Conservation (phyloP, 2,329 filamentous ascomycete species). For the Sporothrix euskadiensis region DNA sequence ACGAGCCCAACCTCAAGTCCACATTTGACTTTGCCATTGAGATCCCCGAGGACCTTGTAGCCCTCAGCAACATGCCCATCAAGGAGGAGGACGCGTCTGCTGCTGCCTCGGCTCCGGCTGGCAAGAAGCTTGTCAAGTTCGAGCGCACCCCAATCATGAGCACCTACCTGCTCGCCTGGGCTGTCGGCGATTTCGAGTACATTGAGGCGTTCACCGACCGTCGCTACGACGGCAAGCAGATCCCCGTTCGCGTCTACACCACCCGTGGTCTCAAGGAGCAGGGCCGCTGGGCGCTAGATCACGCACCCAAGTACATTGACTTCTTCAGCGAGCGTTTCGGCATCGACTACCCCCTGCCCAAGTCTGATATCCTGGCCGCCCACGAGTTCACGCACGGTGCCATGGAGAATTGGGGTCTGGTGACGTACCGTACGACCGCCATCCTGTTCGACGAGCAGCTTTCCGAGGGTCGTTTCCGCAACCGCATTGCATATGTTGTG, state of each 20-base stretch:
- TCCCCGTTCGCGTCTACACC: slow-evolving; percentile 94
- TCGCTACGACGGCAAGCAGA: slow-evolving; percentile 76
- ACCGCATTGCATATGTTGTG: slow-evolving; percentile 92
- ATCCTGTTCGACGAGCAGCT: slow-evolving; percentile 94
- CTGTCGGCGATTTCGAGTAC: slow-evolving; percentile 95
- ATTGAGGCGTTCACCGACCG: slow-evolving; percentile 88
- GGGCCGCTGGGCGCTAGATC: slow-evolving; percentile 83
- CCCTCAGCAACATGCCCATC: slow-evolving; percentile 93
- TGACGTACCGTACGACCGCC: slow-evolving; percentile 93
- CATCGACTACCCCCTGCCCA: slow-evolving; percentile 90
- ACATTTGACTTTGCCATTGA: slow-evolving; percentile 94
- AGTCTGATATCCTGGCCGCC: slow-evolving; percentile 85
- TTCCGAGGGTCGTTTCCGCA: slow-evolving; percentile 87
- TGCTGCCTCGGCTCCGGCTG: slow-evolving; percentile 40
- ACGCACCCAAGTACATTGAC: slow-evolving; percentile 90
- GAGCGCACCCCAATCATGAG: slow-evolving; percentile 88
- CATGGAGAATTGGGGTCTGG: slow-evolving; percentile 96
- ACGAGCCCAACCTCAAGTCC: slow-evolving; percentile 95
- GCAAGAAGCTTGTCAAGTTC: slow-evolving; percentile 74
- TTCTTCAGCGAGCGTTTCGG: slow-evolving; percentile 95
- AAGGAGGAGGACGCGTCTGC: slow-evolving; percentile 59
- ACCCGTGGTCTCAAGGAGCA: slow-evolving; percentile 93
- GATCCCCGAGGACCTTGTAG: slow-evolving; percentile 82
- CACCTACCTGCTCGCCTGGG: slow-evolving; percentile 89
- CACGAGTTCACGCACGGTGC: slow-evolving; percentile 87